Conservation (phyloP, 805 yeast genomes). For the Komagataella kurtzmanii region DNA sequence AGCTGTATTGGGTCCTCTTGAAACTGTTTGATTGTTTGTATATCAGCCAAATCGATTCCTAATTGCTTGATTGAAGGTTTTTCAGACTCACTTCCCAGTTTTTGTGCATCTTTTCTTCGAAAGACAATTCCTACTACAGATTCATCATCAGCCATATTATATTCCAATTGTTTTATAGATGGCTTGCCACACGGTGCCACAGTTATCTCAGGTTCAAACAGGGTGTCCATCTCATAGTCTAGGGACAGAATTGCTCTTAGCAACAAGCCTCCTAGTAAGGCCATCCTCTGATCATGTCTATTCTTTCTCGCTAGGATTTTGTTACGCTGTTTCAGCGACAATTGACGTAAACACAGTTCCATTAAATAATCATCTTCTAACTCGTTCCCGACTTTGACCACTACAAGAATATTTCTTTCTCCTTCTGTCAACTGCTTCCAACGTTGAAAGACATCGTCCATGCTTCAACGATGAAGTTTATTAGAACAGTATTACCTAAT, state of each 20-base stretch:
- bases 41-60: conserved; percentile 36
- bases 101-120: neutral
- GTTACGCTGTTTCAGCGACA: neutral
- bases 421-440: neutral
- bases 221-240: neutral
- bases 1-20: conserved; percentile 14
- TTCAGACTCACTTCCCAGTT: neutral
- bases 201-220: neutral
- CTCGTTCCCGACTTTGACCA: neutral
- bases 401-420: neutral
- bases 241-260: neutral
- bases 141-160: conserved; percentile 50
- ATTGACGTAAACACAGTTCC: neutral
- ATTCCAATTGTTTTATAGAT: conserved; percentile 20
- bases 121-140: conserved; percentile 28
- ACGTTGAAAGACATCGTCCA: neutral
- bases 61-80: conserved; percentile 9
- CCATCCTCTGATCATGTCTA: neutral
- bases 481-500: neutral
- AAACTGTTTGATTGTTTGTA: conserved; percentile 12
- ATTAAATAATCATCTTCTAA: neutral
- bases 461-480: neutral
- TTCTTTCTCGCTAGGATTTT: neutral
- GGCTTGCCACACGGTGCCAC: conserved; percentile 44
- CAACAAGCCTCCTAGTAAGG: neutral